Conservation (phyloP, 495 filamentous ascomycete species). For the Margaritispora aquatica region DNA sequence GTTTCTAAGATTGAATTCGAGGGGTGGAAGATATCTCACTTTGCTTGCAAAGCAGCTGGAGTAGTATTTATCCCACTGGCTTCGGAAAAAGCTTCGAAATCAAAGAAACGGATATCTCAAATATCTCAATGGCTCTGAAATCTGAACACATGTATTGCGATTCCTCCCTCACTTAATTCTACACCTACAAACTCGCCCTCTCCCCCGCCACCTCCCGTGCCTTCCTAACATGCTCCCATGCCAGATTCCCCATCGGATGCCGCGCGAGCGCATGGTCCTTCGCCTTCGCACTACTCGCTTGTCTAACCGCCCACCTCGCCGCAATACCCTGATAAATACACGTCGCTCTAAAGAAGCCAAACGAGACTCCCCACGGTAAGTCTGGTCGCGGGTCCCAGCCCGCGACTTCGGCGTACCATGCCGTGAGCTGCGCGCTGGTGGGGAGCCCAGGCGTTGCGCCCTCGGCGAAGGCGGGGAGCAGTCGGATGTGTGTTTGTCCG, state of each 20-base stretch:
- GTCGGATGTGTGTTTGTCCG: constrained; percentile 11
- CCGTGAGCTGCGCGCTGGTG: constrained; percentile 55
- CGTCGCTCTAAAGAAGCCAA: constrained; percentile 53
- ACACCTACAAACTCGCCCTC: constrained; percentile 42
- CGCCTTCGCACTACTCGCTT: constrained; percentile 85
- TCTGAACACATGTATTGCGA: not conserved
- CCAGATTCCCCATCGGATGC: constrained; percentile 61
- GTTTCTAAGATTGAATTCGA: no score
- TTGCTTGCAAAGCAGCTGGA: no score
- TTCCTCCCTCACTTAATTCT: not conserved
- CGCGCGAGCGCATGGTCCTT: constrained; percentile 60
- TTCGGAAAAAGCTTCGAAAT: no score
- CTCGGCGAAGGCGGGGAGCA: constrained; percentile 46
- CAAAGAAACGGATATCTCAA: no score
- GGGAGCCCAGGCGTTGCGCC: constrained; percentile 69
- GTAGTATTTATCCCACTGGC: no score
- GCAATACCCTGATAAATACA: constrained; percentile 95
- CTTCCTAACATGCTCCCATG: constrained; percentile 61
- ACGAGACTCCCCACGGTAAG: constrained; percentile 62
- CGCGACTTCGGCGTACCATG: constrained; percentile 70
- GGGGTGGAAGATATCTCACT: no score
- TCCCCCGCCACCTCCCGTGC: constrained; percentile 31
- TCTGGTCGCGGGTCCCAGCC: constrained; percentile 61
- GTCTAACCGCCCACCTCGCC: constrained; percentile 72
- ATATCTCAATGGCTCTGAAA: no score